Percentiles rank a stretch among this genome's conserved stretches.
phyloP scores from a whole-genome alignment of 1,284 basidiomycete genomes.

The Pseudozyma sp. region DNA sequence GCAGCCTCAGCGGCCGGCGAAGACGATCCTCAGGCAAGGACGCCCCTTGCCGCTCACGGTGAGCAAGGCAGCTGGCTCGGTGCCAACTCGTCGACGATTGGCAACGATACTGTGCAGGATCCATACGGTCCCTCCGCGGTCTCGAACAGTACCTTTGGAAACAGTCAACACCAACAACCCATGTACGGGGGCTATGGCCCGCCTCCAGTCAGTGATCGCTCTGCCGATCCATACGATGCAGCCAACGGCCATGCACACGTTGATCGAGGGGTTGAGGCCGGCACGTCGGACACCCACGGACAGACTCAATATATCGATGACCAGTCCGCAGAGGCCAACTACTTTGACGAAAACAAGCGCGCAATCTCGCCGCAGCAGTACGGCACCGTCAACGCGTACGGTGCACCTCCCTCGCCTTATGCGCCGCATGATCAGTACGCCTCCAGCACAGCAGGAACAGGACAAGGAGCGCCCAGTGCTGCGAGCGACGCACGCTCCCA shows the following conservation, averaged over 20 bases:
- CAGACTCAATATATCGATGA: conserved; percentile 1
- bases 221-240: conserved; percentile 16
- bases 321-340: conserved; percentile 8
- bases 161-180: neutral
- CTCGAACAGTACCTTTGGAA: conserved; percentile 6
- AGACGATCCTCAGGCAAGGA: conserved; percentile 28
- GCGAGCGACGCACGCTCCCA: conserved; percentile 24
- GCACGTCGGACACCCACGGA: conserved; percentile 7
- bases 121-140: conserved; percentile 17
- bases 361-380: conserved; percentile 28
- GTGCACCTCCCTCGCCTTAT: conserved; percentile 29
- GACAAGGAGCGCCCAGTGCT: conserved; percentile 14
- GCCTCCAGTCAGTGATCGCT: conserved; percentile 6
- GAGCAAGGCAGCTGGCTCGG: conserved; percentile 29
- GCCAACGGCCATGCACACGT: neutral
- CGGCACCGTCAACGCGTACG: conserved; percentile 15
- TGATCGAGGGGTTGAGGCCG: neutral
- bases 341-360: conserved; percentile 21
- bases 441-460: conserved; percentile 15
- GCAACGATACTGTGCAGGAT: conserved; percentile 10
- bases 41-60: conserved; percentile 24
- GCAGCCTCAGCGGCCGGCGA: conserved; percentile 2
- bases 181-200: conserved; percentile 22
- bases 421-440: conserved; percentile 32
- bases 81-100: conserved; percentile 5